Evolutionary conservation across 1,284 basidiomycete genomes (phyloP), one percentile per base, ranked within the genome.

Genomic region (Heterobasidion annosum): DNA sequence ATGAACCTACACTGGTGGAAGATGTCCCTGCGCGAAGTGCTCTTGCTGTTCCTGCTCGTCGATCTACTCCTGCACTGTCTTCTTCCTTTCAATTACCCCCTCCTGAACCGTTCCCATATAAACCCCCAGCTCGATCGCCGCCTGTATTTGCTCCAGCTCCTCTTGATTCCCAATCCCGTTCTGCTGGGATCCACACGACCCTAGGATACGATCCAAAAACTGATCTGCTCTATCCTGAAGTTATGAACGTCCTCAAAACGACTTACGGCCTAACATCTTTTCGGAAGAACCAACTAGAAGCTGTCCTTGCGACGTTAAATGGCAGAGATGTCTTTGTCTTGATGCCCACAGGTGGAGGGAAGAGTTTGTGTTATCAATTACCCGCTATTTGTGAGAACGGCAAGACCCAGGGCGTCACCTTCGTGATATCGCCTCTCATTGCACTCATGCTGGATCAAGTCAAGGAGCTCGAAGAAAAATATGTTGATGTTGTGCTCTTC

Each of bases 291-390:
- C 97, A 98, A 67, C 78, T 93, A 42, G 87, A 92, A 63, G 93
- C 91, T 0, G 91, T 98, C 62, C 81, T 85, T 50, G 88, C 86
- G 2, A 86, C 90, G 0, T 75, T 99, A 67, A 73, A 76, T 0
- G 93, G 89, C 2, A 79, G 77, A 50, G 95, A 99, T 64, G 92
- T 94, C 13, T 94, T 98, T 62, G 91, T 98, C 16, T 78, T 99
- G 6, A 97, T 98, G 85, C 96, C 97, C 0, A 99, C 96, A 0
- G 96, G 96, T 34, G 96, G 95, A 6, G 96, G 95, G 0, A 98
- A 98, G 72, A 88, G 85, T 62, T 72, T 94, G 45, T 93, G 89
- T 60, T 94, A 83, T 63, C 86, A 89, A 63, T 79, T 98, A 0
- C 96, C 96, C 0, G 95, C 94, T 1, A 77, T 97, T 18, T 88